Evolutionary conservation across 768 basidiomycete species (phyloP), one percentile per base, ranked within the genome.

Genomic region (Mycena sanguinolenta): DNA sequence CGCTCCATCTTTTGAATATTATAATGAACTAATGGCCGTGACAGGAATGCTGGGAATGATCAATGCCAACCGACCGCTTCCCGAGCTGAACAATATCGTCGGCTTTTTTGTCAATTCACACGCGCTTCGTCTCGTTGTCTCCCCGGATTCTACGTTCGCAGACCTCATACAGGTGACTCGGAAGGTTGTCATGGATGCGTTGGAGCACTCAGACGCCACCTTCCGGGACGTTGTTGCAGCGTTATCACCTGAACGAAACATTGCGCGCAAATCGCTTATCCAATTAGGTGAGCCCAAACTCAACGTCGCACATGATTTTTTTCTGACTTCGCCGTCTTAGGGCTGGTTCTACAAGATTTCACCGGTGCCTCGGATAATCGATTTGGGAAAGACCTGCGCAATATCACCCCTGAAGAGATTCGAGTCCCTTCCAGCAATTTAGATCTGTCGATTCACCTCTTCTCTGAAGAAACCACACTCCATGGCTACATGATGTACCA

Each of bases 401-500:
- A 34, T 34, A 30, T 55, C 53, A 55, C 53, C 53, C 30, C 53
- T 55, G 53, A 55, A 30, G 53, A 55, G 53, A 34, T 55, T 55
- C 53, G 53, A 55, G 34, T 55, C 53, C 53, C 53, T 30, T 55
- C 53, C 53, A 55, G 30, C 30, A 55, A 55, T 55, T 55, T 55
- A 32, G 53, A 55, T 55, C 53, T 55, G 30, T 30, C 53, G 30
- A 55, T 55, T 30, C 53, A 55, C 53, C 30, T 55, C 53, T 55
- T 55, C 53, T 55, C 53, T 55, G 30, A 55, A 55, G 53, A 55
- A 55, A 55, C 53, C 30, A 55, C 53, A 30, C 53, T 55, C 53
- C 53, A 55, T 55, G 53, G 53, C 30, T 55, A 55, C 53, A 55
- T 55, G 32, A 55, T 55, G 53, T 55, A 55, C 53, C 53, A 55